phyloP scores from a whole-genome alignment of 805 yeast species.

The Kurtzmaniella cleridarum region DNA sequence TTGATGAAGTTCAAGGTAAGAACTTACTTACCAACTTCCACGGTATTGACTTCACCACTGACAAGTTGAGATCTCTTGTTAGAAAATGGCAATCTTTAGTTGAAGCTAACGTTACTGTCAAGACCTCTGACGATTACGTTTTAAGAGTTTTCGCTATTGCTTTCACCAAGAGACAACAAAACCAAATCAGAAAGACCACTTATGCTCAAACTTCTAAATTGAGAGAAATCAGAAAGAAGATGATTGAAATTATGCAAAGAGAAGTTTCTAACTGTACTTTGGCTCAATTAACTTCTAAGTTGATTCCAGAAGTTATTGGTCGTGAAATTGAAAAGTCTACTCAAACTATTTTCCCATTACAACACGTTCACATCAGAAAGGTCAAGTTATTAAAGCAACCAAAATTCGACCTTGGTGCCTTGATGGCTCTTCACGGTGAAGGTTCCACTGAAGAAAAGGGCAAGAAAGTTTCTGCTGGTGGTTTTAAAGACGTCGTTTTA shows the following conservation, averaged over 20 bases:
- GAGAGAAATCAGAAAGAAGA: conserved; percentile 96
- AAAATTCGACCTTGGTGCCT: conserved; percentile 95
- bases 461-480: conserved; percentile 92
- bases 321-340: conserved; percentile 98
- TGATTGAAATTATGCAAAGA: conserved; percentile 92
- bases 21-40: conserved; percentile 99
- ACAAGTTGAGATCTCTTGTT: conserved; percentile 94
- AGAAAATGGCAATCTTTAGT: conserved; percentile 99
- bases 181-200: conserved; percentile 96
- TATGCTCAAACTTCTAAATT: conserved; percentile 97
- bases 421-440: conserved; percentile 97
- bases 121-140: conserved; percentile 96
- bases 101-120: conserved; percentile 96
- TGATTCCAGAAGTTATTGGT: conserved; percentile 98
- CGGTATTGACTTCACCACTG: conserved; percentile 97
- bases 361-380: conserved; percentile 98
- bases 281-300: conserved; percentile 94
- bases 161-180: conserved; percentile 95
- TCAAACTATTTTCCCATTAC: conserved; percentile 92
- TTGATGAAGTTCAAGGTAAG: conserved; percentile 98
- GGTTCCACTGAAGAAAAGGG: conserved; percentile 84
- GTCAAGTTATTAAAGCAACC: conserved; percentile 98
- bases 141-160: conserved; percentile 96
- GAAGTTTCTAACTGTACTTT: conserved; percentile 93
- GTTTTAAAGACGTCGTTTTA: conserved; percentile 98